A percentile compares a stretch with the other conserved stretches of the same genome.
Evolutionary conservation across 2,329 filamentous ascomycete species (phyloP).

Genomic region (Neoarthrinium moseri): DNA sequence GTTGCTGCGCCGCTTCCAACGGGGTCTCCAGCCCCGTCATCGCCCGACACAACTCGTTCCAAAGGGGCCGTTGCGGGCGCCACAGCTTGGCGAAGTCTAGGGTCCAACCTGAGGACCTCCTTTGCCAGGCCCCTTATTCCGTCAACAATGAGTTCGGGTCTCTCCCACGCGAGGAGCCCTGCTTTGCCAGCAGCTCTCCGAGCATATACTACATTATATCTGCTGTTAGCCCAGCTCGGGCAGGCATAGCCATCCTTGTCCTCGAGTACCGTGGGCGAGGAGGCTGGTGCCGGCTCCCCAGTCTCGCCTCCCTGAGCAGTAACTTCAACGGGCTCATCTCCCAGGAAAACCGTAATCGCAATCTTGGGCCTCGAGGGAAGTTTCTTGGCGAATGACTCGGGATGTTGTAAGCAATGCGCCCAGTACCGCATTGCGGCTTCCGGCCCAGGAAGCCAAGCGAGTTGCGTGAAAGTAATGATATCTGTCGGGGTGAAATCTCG

Average conservation of each 20-base stretch:
- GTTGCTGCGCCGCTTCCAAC: slow-evolving; percentile 8
- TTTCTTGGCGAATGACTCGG: slow-evolving; percentile 25
- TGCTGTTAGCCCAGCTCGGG: slow-evolving; percentile 45
- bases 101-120: slow-evolving; percentile 35
- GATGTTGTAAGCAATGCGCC: slow-evolving; percentile 41
- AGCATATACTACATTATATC: slow-evolving; percentile 41
- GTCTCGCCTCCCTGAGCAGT: slow-evolving; percentile 11
- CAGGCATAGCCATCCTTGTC: slow-evolving; percentile 36
- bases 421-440: slow-evolving; percentile 59
- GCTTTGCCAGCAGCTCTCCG: slow-evolving; percentile 37
- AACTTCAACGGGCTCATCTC: slow-evolving; percentile 21
- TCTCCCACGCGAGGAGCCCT: slow-evolving; percentile 48
- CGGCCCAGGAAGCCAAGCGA: slow-evolving; percentile 67
- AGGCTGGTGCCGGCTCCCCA: slow-evolving; percentile 18
- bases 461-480: slow-evolving; percentile 58
- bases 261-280: slow-evolving; percentile 4
- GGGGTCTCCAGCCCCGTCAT: slow-evolving; percentile 3
- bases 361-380: slow-evolving; percentile 34
- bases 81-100: slow-evolving; percentile 30
- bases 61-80: slow-evolving; percentile 27
- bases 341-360: slow-evolving; percentile 47
- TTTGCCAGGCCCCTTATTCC: slow-evolving; percentile 41
- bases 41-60: slow-evolving; percentile 28
- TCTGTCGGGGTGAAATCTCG: slow-evolving; percentile 47
- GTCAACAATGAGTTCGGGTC: slow-evolving; percentile 41